Evolutionary conservation across 2,329 filamentous ascomycete species (phyloP), one percentile per base, ranked within the genome.

Genomic region (Phoma herbarum): DNA sequence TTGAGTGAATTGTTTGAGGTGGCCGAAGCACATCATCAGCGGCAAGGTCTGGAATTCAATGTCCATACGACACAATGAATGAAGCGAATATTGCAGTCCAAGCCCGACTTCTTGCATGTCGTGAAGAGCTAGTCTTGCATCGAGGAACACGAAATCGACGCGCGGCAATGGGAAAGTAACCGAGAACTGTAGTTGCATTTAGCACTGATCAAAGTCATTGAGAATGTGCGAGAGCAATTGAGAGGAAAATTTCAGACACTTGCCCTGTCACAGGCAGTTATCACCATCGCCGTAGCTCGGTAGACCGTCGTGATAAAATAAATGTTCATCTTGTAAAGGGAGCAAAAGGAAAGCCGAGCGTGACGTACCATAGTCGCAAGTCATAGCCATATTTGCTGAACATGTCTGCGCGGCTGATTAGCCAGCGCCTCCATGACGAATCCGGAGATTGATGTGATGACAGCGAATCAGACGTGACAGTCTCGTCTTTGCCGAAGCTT

Each of bases 281-380:
- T 92, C 90, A 91, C 91, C 90, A 92, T 90, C 81, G 84, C 86
- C 81, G 81, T 85, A 82, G 85, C 87, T 92, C 91, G 89, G 90
- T 89, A 90, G 90, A 92, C 90, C 90, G 90, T 92, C 90, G 90
- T 92, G 90, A 91, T 77, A 88, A 76, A 59, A 68, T 71, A 65
- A 72, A 68, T 71, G 85, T 75, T 77, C 75, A 77, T 77, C 75
- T 71, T 72, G 41, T 64, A 46, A 75, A 55, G 54, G n/a, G 25
- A 50, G 28, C 14, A 26, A 53, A 20, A 57, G 26, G 9, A 20
- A 42, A 16, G 45, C 39, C 18, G 7, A 20, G 22, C 12, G 41
- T 18, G 18, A 64, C 67, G 53, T 66, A 70, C 65, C 54, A 44
- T 52, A 46, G 6, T 4, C 26, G 43, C 16, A 42, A 22, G 6